These are phyloP conservation scores for Hansenula lynferdii DNA, from an alignment of 1,139 yeast genomes.

Conservation along the genomic window DNA sequence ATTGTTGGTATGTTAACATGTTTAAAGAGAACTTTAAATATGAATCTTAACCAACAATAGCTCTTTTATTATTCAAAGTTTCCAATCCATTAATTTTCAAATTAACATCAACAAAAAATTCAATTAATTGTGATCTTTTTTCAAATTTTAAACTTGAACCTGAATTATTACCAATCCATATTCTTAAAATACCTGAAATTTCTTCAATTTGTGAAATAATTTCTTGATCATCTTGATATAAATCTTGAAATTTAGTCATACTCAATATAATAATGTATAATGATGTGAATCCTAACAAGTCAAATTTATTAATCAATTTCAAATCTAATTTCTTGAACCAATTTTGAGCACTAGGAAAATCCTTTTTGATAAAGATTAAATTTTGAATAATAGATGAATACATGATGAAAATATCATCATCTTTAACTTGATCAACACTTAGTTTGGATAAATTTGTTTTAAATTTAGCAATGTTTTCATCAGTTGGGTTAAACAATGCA, in stretches of 20 bases:
- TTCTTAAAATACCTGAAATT: conserved; percentile 25
- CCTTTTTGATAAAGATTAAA: conserved; percentile 19
- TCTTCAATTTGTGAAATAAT: conserved; percentile 22
- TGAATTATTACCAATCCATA: conserved; percentile 28
- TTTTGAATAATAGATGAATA: conserved; percentile 26
- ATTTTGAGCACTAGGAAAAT: conserved; percentile 17
- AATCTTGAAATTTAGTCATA: conserved; percentile 14
- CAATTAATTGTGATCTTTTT: conserved; percentile 27
- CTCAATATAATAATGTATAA: conserved; percentile 20
- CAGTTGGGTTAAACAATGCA: conserved; percentile 24
- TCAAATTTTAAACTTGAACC: conserved; percentile 24
- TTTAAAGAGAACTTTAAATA: too few species aligned
- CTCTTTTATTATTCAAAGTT: neutral
- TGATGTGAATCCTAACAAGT: conserved; percentile 26
- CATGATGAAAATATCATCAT: conserved; percentile 25
- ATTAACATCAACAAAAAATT: conserved; percentile 27
- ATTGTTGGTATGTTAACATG: too few species aligned
- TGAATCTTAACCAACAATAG: neutral
- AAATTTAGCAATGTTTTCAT: conserved; percentile 15
- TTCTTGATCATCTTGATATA: conserved; percentile 13
- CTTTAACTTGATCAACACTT: conserved; percentile 11
- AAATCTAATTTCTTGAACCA: conserved; percentile 23
- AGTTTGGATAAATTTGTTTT: conserved; percentile 15
- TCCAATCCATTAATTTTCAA: conserved; percentile 22
- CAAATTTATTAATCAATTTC: conserved; percentile 12